Base-by-base conservation (phyloP, 2,329 filamentous ascomycete species). In the Aureobasidium zeae region DNA sequence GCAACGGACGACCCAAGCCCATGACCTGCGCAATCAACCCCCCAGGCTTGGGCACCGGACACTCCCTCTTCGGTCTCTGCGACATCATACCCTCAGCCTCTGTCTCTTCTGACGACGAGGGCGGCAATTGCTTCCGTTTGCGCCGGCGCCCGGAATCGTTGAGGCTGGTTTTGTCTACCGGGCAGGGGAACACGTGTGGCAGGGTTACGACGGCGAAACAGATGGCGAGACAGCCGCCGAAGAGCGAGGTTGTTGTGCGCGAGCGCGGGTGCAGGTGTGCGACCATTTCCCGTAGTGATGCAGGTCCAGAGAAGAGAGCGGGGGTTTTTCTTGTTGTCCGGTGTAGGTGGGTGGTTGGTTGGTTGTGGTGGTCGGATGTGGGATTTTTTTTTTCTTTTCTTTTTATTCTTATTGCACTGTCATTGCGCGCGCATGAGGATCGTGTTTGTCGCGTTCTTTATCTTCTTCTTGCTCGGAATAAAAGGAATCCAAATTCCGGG, bases 121-220 rank as follows among this genome's bases (percentile, higher is more conserved):
- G 16, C 13, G 50, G 34, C 55, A 59, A 49, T 61, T 55, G 51
- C 62, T 65, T 61, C 61, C 67, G 46, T 62, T 69, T 49, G 66
- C 74, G 46, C 65, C 68, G 52, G 29, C 47, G 35, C 53, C 45
- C 52, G 12, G 79, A 79, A 61, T 94, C 88, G 54, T 86, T 83
- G 55, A 83, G 81, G 24, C 79, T 76, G 51, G 84, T 75, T 2
- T 85, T 85, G 33, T 69, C 66, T 20, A 86, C 85, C 1, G 91
- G 91, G 60, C 91, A 98, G 1, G 91, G 91, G 13, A 98, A 76
- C 21, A 93, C 60, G 62, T 98, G 91, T 16, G 91, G 91, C 32
- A 94, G 71, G 21, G 78, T 86, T 42, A 98, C 91, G 49, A 98
- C 88, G 51, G 94, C 75, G 63, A 98, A 94, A 54, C 84, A 91